Conservation (phyloP, 148 eudicot genomes). For the Vaccinium corymbosum region DNA sequence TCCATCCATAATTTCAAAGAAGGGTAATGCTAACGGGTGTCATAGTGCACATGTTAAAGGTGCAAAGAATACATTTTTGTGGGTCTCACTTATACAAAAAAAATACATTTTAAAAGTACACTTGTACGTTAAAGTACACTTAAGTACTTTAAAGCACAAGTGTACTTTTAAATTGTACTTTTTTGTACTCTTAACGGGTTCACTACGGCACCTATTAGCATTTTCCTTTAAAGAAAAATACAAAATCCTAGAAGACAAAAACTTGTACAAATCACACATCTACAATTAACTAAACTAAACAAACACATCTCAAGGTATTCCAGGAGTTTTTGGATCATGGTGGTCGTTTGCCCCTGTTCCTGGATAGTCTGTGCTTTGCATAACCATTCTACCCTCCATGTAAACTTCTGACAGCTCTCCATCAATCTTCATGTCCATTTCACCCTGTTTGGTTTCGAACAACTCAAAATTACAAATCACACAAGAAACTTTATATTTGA, state of each 20-base stretch:
- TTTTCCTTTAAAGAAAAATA: background rate
- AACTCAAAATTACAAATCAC: background rate
- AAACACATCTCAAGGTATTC: background rate
- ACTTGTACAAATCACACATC: background rate
- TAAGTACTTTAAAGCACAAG: too few species aligned
- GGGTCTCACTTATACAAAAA: too few species aligned
- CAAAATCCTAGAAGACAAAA: background rate
- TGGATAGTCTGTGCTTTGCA: conserved; percentile 7
- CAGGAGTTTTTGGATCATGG: conserved; percentile 16
- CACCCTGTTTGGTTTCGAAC: background rate
- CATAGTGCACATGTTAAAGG: too few species aligned
- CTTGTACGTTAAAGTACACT: too few species aligned
- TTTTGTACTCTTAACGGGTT: too few species aligned
- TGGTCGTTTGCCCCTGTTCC: conserved; percentile 14
- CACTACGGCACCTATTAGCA: too few species aligned
- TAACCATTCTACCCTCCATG: conserved; percentile 5
- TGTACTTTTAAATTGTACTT: too few species aligned
- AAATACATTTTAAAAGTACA: too few species aligned
- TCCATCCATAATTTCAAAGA: background rate
- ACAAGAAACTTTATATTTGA: background rate
- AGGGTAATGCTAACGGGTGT: too few species aligned
- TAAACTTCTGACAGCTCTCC: background rate
- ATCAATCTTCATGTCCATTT: background rate
- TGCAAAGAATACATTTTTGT: too few species aligned
- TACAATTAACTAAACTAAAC: background rate